phyloP scores from a whole-genome alignment of 306 rosid genomes.

The Trichosanthes truncata region DNA sequence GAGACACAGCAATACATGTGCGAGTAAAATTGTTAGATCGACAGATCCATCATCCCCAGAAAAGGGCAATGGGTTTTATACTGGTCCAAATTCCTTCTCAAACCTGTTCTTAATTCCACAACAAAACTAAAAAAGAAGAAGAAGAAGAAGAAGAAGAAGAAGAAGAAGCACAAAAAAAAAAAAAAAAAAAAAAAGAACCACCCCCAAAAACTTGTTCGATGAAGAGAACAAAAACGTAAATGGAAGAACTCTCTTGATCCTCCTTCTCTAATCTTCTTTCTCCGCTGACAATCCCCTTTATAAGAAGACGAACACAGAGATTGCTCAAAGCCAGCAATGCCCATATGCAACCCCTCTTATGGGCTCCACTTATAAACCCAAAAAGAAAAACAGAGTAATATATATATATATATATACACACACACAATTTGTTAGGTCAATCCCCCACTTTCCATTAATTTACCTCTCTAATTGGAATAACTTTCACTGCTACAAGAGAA shows the following conservation, averaged over 20 bases:
- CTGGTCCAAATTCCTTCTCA: background rate
- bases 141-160: background rate
- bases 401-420: background rate
- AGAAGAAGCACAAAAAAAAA: background rate
- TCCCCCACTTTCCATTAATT: background rate
- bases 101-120: background rate
- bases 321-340: slow-evolving; percentile 40
- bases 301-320: background rate
- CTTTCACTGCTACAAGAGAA: background rate
- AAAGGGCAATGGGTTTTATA: slow-evolving; percentile 25
- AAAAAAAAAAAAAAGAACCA: background rate
- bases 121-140: background rate
- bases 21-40: slow-evolving; percentile 56
- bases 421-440: slow-evolving; percentile 4
- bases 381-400: slow-evolving; percentile 16
- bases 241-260: background rate
- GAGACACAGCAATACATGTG: slow-evolving; percentile 49
- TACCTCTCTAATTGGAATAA: background rate
- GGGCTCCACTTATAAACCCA: slow-evolving; percentile 40
- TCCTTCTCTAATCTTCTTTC: background rate
- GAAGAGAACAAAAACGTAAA: background rate
- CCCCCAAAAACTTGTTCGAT: background rate
- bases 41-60: slow-evolving; percentile 51
- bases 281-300: slow-evolving; percentile 10
- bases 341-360: slow-evolving; percentile 21